Conservation (phyloP, 495 filamentous ascomycete genomes). For the Achaetomiella virescens region DNA sequence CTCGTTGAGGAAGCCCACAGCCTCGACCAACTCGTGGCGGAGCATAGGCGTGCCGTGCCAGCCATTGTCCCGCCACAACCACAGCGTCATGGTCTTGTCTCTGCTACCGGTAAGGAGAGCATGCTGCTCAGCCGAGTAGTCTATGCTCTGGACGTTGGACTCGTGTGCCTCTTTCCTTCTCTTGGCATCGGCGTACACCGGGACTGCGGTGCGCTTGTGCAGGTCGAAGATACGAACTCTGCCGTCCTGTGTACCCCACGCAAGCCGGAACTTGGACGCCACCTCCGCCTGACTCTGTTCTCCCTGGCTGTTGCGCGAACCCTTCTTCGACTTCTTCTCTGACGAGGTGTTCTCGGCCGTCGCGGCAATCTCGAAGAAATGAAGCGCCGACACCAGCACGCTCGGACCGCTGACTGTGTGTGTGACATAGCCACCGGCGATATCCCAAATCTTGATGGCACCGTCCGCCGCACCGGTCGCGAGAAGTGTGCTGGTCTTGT, state of each 20-base stretch:
- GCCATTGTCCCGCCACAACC: slow-evolving; percentile 80
- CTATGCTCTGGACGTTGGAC: slow-evolving; percentile 78
- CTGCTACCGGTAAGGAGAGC: slow-evolving; percentile 79
- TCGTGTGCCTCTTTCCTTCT: slow-evolving; percentile 68
- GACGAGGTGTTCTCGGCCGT: slow-evolving; percentile 25
- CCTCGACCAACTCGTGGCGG: slow-evolving; percentile 78
- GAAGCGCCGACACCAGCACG: slow-evolving; percentile 81
- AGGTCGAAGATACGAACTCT: slow-evolving; percentile 89
- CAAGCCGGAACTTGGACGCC: slow-evolving; percentile 63
- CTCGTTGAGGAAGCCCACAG: slow-evolving; percentile 67
- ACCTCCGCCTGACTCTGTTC: slow-evolving; percentile 40
- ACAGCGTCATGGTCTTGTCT: slow-evolving; percentile 90
- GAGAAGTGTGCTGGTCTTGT: slow-evolving; percentile 79
- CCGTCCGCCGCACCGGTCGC: slow-evolving; percentile 92
- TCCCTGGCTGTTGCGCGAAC: slow-evolving; percentile 40
- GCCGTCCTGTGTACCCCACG: slow-evolving; percentile 88
- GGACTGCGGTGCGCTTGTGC: slow-evolving; percentile 68
- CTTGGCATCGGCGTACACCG: slow-evolving; percentile 49
- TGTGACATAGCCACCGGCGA: slow-evolving; percentile 80
- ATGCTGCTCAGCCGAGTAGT: slow-evolving; percentile 68
- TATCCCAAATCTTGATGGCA: slow-evolving; percentile 93
- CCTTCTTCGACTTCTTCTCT: slow-evolving; percentile 30
- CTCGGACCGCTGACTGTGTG: slow-evolving; percentile 92
- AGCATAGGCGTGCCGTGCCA: slow-evolving; percentile 86
- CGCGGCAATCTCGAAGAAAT: slow-evolving; percentile 74